phyloP scores from a whole-genome alignment of 805 yeast species.

The Saturnispora galanensis region DNA sequence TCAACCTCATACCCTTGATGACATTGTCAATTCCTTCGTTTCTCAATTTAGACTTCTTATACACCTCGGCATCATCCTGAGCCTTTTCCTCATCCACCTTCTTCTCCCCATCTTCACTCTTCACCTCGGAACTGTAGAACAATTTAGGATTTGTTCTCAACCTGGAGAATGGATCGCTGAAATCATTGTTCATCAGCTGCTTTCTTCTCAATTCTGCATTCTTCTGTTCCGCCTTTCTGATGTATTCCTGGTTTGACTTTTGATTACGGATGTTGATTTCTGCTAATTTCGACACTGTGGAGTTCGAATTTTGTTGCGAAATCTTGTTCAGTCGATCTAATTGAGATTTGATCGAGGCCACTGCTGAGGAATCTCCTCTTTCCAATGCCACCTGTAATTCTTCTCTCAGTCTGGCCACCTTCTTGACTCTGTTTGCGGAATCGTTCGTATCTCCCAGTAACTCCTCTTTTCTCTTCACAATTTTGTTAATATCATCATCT shows the following conservation, averaged over 20 bases:
- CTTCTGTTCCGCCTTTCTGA: conserved; percentile 69
- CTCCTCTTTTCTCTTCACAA: conserved; percentile 63
- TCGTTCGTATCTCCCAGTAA: conserved; percentile 43
- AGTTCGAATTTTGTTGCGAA: conserved; percentile 4
- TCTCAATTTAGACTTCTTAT: conserved; percentile 12
- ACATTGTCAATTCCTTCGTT: conserved; percentile 26
- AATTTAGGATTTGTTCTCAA: conserved; percentile 80
- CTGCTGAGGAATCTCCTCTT: conserved; percentile 36
- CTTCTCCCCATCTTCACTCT: conserved; percentile 31
- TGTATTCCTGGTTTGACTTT: conserved; percentile 62
- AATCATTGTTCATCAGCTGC: conserved; percentile 33
- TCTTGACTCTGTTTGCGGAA: conserved; percentile 68
- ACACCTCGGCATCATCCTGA: conserved; percentile 32
- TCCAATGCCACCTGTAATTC: conserved; percentile 69
- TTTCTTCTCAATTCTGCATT: conserved; percentile 46
- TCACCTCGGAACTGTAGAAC: conserved; percentile 56
- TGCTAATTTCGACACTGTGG: conserved; percentile 40
- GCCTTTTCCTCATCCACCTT: conserved; percentile 38
- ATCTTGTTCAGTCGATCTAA: conserved; percentile 4
- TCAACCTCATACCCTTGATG: conserved; percentile 22
- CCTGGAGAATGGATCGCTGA: conserved; percentile 75
- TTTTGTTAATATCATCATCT: conserved; percentile 63
- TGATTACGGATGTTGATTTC: conserved; percentile 80
- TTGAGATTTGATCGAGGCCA: conserved; percentile 32
- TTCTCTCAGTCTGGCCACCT: conserved; percentile 61